These are phyloP conservation scores for Raffaelea ambrosiae DNA, from an alignment of 2,329 filamentous ascomycete species.

Conservation along the genomic window DNA sequence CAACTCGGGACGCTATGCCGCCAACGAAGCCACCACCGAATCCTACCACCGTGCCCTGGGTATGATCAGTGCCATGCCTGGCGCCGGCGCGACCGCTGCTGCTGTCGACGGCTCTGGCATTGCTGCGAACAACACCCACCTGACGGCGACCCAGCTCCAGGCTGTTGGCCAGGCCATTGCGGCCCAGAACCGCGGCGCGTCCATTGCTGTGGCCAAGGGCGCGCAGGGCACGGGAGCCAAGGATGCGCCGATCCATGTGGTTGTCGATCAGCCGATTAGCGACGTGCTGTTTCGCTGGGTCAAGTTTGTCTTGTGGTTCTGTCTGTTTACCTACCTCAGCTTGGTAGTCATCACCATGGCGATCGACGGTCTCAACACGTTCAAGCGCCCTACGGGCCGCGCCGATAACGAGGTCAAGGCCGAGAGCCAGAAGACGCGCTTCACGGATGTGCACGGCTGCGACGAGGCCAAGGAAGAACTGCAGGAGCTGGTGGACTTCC, in stretches of 20 bases:
- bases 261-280: constrained; percentile 83
- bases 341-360: constrained; percentile 73
- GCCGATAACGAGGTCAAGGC: constrained; percentile 76
- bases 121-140: constrained; percentile 22
- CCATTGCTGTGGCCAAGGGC: constrained; percentile 46
- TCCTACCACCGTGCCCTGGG: constrained; percentile 68
- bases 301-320: constrained; percentile 75
- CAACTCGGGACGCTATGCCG: constrained; percentile 75
- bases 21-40: constrained; percentile 67
- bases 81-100: constrained; percentile 1
- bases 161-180: constrained; percentile 76
- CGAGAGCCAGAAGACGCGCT: constrained; percentile 84
- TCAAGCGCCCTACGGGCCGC: constrained; percentile 69
- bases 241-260: constrained; percentile 83
- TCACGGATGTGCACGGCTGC: constrained; percentile 91
- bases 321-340: constrained; percentile 68
- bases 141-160: constrained; percentile 57
- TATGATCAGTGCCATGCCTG: constrained; percentile 23
- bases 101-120: constrained; percentile 14
- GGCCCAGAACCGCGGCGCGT: constrained; percentile 59
- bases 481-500: constrained; percentile 91
- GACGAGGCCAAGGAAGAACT: constrained; percentile 98
- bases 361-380: constrained; percentile 69
- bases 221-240: constrained; percentile 59
- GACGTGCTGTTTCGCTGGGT: constrained; percentile 81